phyloP scores from a whole-genome alignment of 257 asterid species.

The Osmanthus fragrans region DNA sequence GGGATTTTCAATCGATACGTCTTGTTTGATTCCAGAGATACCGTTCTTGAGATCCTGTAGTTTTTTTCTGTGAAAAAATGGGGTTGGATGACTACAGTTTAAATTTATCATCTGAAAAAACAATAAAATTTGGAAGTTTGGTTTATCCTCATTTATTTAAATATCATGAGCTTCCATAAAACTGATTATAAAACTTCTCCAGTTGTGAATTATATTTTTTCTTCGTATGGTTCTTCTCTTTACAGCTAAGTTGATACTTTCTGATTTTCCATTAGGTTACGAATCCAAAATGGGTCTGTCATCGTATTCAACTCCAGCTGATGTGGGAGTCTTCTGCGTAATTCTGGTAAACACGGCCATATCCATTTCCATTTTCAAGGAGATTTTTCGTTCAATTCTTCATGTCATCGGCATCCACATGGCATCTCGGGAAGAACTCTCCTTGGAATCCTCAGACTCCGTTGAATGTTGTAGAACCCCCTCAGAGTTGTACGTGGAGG shows the following conservation, averaged over 20 bases:
- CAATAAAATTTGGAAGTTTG: background rate
- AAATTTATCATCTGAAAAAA: background rate
- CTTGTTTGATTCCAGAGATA: background rate
- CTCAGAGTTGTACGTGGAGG: slow-evolving; percentile 75
- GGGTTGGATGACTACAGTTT: background rate
- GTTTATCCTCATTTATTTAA: background rate
- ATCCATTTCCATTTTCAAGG: slow-evolving; percentile 77
- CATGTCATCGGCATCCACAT: slow-evolving; percentile 69
- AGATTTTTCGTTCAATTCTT: slow-evolving; percentile 65
- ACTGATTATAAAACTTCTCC: background rate
- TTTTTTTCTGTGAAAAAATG: background rate
- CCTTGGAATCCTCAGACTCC: slow-evolving; percentile 46
- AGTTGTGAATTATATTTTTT: background rate
- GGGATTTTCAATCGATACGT: background rate
- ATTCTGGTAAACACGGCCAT: slow-evolving; percentile 81
- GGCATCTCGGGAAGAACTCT: slow-evolving; percentile 65
- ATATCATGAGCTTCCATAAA: background rate
- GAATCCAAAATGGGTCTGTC: slow-evolving; percentile 66
- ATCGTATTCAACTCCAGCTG: slow-evolving; percentile 79
- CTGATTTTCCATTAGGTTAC: slow-evolving; percentile 30
- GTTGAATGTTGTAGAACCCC: slow-evolving; percentile 45
- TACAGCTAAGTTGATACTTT: slow-evolving; percentile 19
- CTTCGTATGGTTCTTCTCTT: background rate
- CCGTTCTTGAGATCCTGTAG: background rate
- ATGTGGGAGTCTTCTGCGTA: slow-evolving; percentile 80